Conservation (phyloP, 306 rosid species). For the Rosa multiflora region DNA sequence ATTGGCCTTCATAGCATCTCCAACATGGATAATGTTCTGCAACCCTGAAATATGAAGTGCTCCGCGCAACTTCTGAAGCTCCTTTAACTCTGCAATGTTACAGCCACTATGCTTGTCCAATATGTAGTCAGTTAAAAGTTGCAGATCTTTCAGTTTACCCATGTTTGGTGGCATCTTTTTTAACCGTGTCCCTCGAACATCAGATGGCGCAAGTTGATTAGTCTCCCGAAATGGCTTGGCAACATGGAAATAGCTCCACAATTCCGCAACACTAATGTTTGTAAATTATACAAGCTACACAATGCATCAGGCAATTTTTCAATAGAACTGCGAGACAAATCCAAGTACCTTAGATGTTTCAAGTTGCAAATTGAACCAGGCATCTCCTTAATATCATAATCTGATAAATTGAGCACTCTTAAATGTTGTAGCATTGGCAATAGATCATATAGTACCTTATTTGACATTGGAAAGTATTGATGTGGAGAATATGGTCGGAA, state of each 20-base stretch:
- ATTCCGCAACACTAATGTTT: constrained; percentile 19
- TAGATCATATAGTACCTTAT: background rate
- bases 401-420: constrained; percentile 9
- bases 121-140: constrained; percentile 4
- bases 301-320: constrained; percentile 2
- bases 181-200: constrained; percentile 15
- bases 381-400: background rate
- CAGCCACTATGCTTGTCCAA: background rate
- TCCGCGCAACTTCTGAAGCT: constrained; percentile 6
- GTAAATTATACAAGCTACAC: constrained; percentile 24
- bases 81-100: constrained; percentile 23
- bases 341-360: constrained; percentile 1
- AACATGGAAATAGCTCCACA: constrained; percentile 15
- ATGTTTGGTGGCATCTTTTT: constrained; percentile 18
- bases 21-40: constrained; percentile 5
- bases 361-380: constrained; percentile 12
- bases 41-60: constrained; percentile 19
- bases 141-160: constrained; percentile 18
- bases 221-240: constrained; percentile 19
- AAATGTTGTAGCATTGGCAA: background rate
- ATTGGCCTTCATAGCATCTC: constrained; percentile 20
- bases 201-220: constrained; percentile 19
- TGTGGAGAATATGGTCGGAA: background rate
- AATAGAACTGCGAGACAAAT: constrained; percentile 16
- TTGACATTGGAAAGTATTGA: background rate